Conservation (phyloP, 768 basidiomycete species). For the Tricholoma hemisulphureum region DNA sequence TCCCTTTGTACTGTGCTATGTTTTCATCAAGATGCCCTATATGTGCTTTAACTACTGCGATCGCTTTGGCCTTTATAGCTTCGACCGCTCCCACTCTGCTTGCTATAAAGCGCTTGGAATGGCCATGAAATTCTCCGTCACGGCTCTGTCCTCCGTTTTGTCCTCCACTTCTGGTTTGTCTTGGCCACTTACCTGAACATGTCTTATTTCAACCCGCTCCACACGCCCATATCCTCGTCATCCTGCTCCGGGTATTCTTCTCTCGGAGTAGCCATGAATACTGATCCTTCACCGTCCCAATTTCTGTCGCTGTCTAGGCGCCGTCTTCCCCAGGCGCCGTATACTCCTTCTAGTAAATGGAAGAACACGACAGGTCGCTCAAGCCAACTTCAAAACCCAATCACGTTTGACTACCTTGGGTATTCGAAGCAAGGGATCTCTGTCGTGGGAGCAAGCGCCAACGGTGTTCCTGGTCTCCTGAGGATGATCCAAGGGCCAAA, state of each 20-base stretch:
- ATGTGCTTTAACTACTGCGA: not conserved
- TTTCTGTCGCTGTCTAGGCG: constrained; percentile 31
- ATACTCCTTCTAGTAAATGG: constrained; percentile 22
- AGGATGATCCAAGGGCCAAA: constrained; percentile 37
- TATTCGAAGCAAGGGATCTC: constrained; percentile 42
- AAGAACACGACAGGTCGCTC: constrained; percentile 18
- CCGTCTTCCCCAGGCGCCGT: constrained; percentile 33
- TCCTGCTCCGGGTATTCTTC: constrained; percentile 26
- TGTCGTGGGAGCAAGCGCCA: constrained; percentile 40
- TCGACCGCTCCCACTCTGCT: not conserved
- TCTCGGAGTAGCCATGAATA: constrained; percentile 23
- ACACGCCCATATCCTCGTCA: constrained; percentile 31
- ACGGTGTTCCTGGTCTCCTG: constrained; percentile 32
- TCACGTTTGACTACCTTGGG: constrained; percentile 42
- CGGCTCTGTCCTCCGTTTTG: not conserved
- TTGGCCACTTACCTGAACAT: constrained; percentile 14
- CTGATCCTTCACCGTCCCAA: constrained; percentile 3
- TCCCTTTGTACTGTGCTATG: too few species aligned
- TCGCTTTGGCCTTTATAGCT: not conserved
- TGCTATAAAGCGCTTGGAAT: not conserved
- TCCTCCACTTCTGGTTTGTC: not conserved
- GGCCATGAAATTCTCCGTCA: too few species aligned
- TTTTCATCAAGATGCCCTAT: too few species aligned
- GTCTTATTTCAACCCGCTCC: constrained; percentile 44
- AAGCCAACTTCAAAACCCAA: constrained; percentile 19